These are phyloP conservation scores for Collybia sp. DNA, from an alignment of 768 basidiomycete species.

Conservation along the genomic window DNA sequence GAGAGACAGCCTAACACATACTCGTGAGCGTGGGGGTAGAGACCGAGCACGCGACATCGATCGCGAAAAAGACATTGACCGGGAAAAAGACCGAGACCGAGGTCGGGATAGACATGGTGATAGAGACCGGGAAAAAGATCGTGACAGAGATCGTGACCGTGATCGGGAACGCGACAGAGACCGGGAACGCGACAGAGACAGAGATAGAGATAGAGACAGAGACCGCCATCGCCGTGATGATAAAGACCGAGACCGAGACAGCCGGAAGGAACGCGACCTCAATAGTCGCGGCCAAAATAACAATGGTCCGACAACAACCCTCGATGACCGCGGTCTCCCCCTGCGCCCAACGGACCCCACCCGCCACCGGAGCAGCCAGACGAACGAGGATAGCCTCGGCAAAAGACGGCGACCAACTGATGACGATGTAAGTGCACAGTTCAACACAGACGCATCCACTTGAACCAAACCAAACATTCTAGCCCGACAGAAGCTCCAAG, in stretches of 20 bases:
- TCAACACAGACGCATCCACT: conserved; percentile 9
- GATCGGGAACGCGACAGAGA: conserved; percentile 42
- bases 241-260: conserved; percentile 61
- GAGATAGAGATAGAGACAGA: conserved; percentile 40
- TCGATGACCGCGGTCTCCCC: conserved; percentile 54
- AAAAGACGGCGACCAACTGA: conserved; percentile 67
- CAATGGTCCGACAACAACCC: conserved; percentile 21
- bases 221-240: conserved; percentile 56
- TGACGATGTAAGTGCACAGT: conserved; percentile 57
- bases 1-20: conserved; percentile 50
- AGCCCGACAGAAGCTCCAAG: conserved; percentile 76
- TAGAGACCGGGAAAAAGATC: conserved; percentile 44
- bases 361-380: conserved; percentile 45
- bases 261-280: conserved; percentile 56
- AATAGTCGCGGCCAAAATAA: conserved; percentile 27
- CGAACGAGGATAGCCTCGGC: conserved; percentile 61
- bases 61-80: conserved; percentile 33
- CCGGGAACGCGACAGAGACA: conserved; percentile 41
- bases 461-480: conserved; percentile 4
- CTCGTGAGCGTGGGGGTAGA: conserved; percentile 41
- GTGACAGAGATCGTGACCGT: conserved; percentile 41
- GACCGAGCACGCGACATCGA: conserved; percentile 27
- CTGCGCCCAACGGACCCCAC: conserved; percentile 50
- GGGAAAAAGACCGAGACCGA: conserved; percentile 40
- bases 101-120: conserved; percentile 48